phyloP scores from a whole-genome alignment of 1,284 basidiomycete species.

The Marasmius oreades region DNA sequence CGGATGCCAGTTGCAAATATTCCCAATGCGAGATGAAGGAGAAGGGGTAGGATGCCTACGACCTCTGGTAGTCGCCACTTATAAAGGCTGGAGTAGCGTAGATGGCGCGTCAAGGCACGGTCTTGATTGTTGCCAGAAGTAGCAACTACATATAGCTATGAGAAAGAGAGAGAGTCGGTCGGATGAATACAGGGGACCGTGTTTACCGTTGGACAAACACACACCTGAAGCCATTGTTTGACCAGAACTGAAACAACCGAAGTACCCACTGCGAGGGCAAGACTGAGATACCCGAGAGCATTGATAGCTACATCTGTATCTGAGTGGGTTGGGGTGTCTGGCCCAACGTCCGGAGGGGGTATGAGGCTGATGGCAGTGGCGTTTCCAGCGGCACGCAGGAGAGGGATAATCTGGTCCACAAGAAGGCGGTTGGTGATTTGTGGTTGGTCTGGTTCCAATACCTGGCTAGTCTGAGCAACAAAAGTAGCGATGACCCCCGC shows the following conservation, averaged over 20 bases:
- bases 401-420: constrained; percentile 15
- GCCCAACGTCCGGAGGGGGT: background rate
- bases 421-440: constrained; percentile 32
- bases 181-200: no score
- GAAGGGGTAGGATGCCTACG: background rate
- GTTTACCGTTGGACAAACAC: no score
- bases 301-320: constrained; percentile 30
- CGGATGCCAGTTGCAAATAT: background rate
- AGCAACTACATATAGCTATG: constrained; percentile 22
- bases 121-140: constrained; percentile 31
- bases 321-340: constrained; percentile 2
- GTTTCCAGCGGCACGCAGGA: background rate
- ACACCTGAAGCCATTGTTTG: constrained; percentile 17
- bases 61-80: constrained; percentile 24
- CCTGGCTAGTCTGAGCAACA: background rate
- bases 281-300: constrained; percentile 32
- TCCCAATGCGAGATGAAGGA: background rate
- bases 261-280: background rate
- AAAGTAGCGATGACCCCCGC: background rate
- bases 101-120: constrained; percentile 34
- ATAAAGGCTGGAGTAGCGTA: constrained; percentile 29
- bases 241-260: constrained; percentile 7
- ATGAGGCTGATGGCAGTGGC: background rate
- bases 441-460: constrained; percentile 19
- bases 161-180: background rate